These are phyloP conservation scores for Globisporangium radiosum DNA, from an alignment of 352 stramenopile genomes.

Conservation along the genomic window DNA sequence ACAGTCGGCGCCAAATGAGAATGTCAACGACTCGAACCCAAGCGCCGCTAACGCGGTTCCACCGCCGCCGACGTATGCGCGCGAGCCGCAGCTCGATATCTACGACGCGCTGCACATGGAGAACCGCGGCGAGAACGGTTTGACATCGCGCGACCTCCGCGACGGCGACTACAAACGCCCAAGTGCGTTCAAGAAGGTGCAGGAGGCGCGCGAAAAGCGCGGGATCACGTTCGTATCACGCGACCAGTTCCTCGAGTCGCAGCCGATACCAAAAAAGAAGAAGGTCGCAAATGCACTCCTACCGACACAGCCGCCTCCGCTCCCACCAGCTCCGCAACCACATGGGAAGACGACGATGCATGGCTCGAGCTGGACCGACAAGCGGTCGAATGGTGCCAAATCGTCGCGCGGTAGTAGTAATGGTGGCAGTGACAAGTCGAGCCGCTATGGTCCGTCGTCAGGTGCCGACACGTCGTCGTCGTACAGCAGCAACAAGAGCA, in stretches of 20 bases:
- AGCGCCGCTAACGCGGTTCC: neutral
- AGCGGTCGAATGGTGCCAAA: conserved; percentile 9
- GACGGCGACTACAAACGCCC: conserved; percentile 39
- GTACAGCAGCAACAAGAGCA: conserved; percentile 5
- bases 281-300: conserved; percentile 1
- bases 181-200: conserved; percentile 45
- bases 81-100: conserved; percentile 48
- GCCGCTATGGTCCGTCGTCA: conserved; percentile 30
- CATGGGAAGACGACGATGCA: neutral
- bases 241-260: conserved; percentile 37
- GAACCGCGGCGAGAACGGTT: conserved; percentile 19
- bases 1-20: conserved; percentile 3
- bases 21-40: conserved; percentile 4
- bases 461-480: conserved; percentile 4
- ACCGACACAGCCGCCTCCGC: neutral
- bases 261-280: conserved; percentile 46
- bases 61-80: conserved; percentile 14
- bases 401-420: neutral
- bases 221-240: conserved; percentile 32
- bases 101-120: conserved; percentile 54
- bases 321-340: conserved; percentile 1
- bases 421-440: conserved; percentile 17
- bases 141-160: conserved; percentile 21
- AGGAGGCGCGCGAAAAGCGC: conserved; percentile 33
- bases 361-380: neutral